Evolutionary conservation across 1,284 basidiomycete genomes (phyloP).

Genomic region (Rhodotorula sp.): DNA sequence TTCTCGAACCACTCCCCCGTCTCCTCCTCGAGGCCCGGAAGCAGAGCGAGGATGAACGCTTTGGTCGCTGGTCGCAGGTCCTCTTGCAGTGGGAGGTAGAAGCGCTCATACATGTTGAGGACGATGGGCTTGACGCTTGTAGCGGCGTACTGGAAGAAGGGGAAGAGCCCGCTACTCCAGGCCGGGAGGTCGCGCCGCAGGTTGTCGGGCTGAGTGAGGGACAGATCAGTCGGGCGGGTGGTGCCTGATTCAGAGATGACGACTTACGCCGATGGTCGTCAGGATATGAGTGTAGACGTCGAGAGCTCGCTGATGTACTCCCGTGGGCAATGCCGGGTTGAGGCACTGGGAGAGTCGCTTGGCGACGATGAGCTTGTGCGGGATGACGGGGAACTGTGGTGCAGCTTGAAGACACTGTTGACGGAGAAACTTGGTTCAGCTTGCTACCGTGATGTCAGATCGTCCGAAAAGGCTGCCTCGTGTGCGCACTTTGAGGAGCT

Average conservation of each 20-base stretch:
- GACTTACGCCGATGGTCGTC: conserved; percentile 77
- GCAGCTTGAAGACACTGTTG: conserved; percentile 83
- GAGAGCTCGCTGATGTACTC: conserved; percentile 92
- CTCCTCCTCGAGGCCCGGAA: conserved; percentile 94
- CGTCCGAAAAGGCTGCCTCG: not conserved
- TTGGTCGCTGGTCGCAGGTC: conserved; percentile 87
- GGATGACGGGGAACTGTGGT: conserved; percentile 91
- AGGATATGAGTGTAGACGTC: conserved; percentile 95
- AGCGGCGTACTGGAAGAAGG: conserved; percentile 97
- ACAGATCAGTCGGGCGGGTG: not conserved
- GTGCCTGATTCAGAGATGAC: too few species aligned
- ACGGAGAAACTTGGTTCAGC: not conserved
- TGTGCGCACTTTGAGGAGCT: conserved; percentile 78
- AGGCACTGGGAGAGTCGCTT: conserved; percentile 95
- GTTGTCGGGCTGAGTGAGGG: conserved; percentile 69
- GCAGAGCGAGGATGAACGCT: conserved; percentile 85
- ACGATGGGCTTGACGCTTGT: conserved; percentile 90
- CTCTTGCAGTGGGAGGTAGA: conserved; percentile 83
- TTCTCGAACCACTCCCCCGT: conserved; percentile 96
- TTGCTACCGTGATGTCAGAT: not conserved
- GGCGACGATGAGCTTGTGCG: conserved; percentile 88
- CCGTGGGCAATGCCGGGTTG: conserved; percentile 93
- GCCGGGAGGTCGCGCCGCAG: conserved; percentile 82
- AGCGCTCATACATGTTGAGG: conserved; percentile 81
- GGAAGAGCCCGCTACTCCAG: conserved; percentile 95